Evolutionary conservation across 169 alveolate species (phyloP).

Genomic region (Cryptosporidium sp.): DNA sequence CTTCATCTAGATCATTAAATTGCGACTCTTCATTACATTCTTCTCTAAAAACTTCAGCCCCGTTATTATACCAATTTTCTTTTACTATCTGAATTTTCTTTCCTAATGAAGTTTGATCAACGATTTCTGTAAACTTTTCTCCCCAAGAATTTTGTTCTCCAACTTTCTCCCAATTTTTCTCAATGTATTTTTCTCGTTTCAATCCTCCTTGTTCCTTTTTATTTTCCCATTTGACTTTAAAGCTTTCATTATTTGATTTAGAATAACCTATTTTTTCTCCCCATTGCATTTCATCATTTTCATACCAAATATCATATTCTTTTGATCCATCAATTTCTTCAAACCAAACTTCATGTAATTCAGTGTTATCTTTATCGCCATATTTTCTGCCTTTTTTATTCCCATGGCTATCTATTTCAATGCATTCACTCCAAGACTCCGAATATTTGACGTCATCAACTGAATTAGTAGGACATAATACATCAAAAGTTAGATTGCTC

Average conservation of each 20-base stretch:
- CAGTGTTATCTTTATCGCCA: conserved; percentile 6
- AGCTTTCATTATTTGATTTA: conserved; percentile 54
- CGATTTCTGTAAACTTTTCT: not conserved
- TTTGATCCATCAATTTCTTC: conserved; percentile 69
- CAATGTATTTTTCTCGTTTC: not conserved
- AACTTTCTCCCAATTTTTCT: conserved; percentile 63
- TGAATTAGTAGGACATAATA: not conserved
- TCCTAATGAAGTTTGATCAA: not conserved
- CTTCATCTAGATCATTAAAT: not conserved
- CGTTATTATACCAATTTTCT: conserved; percentile 69
- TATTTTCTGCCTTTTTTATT: conserved; percentile 44
- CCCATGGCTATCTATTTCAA: conserved; percentile 47
- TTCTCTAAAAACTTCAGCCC: conserved; percentile 30
- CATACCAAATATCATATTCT: conserved; percentile 56
- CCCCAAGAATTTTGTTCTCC: conserved; percentile 74
- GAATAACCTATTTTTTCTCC: conserved; percentile 70
- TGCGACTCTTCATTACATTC: conserved; percentile 14
- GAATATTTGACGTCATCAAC: not conserved
- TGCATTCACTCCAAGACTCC: conserved; percentile 26
- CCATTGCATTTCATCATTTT: conserved; percentile 31
- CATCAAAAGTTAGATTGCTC: not conserved
- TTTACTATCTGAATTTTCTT: conserved; percentile 18
- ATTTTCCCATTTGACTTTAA: conserved; percentile 47
- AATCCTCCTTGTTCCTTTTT: not conserved
- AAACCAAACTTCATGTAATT: conserved; percentile 70